These are phyloP conservation scores for Cudoniella acicularis DNA, from an alignment of 495 filamentous ascomycete genomes.

Conservation along the genomic window DNA sequence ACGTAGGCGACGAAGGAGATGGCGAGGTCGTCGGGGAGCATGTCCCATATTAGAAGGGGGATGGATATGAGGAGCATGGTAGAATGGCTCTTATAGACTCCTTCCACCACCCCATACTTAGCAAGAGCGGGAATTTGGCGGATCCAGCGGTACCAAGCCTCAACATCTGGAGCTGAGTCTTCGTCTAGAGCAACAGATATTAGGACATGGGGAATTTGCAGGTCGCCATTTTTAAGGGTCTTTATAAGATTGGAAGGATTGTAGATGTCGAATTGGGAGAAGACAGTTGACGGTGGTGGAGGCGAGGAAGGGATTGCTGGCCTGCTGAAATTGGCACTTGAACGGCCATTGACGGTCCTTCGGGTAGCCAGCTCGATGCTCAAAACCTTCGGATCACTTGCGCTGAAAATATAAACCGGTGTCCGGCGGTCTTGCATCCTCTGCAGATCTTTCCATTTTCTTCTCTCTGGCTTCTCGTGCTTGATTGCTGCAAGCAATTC, in stretches of 20 bases:
- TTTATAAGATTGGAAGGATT: neutral
- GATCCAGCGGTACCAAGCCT: slow-evolving; percentile 47
- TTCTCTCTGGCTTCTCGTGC: slow-evolving; percentile 44
- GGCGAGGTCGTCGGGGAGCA: neutral
- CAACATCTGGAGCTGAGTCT: slow-evolving; percentile 41
- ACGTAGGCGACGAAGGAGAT: neutral
- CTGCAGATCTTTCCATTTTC: slow-evolving; percentile 29
- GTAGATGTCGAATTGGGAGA: slow-evolving; percentile 5
- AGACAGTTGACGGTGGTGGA: neutral
- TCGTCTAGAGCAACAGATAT: slow-evolving; percentile 50
- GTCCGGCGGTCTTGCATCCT: neutral
- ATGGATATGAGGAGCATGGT: slow-evolving; percentile 44
- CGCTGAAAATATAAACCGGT: slow-evolving; percentile 4
- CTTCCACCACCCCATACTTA: slow-evolving; percentile 48
- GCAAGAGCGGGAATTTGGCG: slow-evolving; percentile 42
- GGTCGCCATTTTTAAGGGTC: slow-evolving; percentile 7
- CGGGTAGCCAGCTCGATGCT: slow-evolving; percentile 6
- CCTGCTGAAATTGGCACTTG: slow-evolving; percentile 3
- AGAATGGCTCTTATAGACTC: slow-evolving; percentile 50
- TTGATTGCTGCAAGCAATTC: slow-evolving; percentile 47
- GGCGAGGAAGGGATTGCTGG: neutral
- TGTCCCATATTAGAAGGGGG: slow-evolving; percentile 24
- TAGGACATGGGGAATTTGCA: slow-evolving; percentile 47
- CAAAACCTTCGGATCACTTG: neutral
- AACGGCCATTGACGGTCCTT: neutral